These are phyloP conservation scores for Corchorus olitorius DNA, from an alignment of 345 rosid genomes.

Conservation along the genomic window DNA sequence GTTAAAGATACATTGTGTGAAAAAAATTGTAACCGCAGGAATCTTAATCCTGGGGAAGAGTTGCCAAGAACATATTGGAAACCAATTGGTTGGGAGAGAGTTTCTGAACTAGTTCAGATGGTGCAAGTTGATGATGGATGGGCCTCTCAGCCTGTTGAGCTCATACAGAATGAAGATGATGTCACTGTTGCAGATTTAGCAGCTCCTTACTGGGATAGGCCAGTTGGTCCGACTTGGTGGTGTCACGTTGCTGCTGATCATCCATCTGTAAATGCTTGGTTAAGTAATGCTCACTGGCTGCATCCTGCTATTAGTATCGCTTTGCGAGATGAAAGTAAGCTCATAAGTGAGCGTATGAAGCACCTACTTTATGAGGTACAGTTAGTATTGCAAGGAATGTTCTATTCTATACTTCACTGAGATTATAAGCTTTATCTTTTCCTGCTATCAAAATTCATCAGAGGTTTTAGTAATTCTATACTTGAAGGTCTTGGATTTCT, in stretches of 20 bases:
- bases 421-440: not conserved
- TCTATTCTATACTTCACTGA: not conserved
- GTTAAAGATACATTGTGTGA: constrained; percentile 10
- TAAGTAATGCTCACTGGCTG: constrained; percentile 53
- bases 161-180: constrained; percentile 35
- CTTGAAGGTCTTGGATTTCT: not conserved
- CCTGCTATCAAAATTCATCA: not conserved
- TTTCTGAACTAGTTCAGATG: constrained; percentile 51
- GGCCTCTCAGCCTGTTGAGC: constrained; percentile 30
- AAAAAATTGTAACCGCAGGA: constrained; percentile 2
- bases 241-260: constrained; percentile 58
- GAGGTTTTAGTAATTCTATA: not conserved
- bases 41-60: constrained; percentile 20
- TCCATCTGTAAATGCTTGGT: constrained; percentile 44
- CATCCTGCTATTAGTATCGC: constrained; percentile 66
- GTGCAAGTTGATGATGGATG: constrained; percentile 46
- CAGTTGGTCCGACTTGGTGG: constrained; percentile 73
- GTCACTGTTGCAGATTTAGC: constrained; percentile 58
- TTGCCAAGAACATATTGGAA: constrained; percentile 43
- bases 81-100: constrained; percentile 61
- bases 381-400: not conserved
- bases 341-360: constrained; percentile 67
- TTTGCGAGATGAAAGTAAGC: constrained; percentile 51
- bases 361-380: constrained; percentile 67
- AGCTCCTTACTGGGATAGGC: constrained; percentile 58